Percentiles rank a stretch among this genome's conserved stretches.
These are phyloP conservation scores for Tylopilus cervinicoccineus DNA, from an alignment of 768 basidiomycete species.

Conservation along the genomic window DNA sequence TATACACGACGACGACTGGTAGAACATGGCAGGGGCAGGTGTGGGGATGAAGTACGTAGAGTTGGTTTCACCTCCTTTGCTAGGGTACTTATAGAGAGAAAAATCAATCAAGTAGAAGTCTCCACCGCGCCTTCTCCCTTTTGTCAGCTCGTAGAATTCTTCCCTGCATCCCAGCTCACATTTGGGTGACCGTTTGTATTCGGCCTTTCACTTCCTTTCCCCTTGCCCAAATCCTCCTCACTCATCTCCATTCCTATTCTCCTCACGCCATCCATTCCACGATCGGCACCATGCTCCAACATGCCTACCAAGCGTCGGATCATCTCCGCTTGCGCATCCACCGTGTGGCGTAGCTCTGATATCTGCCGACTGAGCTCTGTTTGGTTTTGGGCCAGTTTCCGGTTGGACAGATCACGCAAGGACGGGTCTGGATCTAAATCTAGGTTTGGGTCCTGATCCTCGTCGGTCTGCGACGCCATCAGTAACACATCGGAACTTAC, in stretches of 20 bases:
- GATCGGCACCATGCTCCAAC: constrained; percentile 10
- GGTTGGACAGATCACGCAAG: constrained; percentile 48
- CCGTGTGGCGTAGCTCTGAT: constrained; percentile 45
- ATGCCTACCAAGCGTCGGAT: constrained; percentile 30
- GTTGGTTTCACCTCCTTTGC: too few relatives aligned
- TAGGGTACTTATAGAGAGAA: too few relatives aligned
- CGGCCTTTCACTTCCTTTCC: constrained; percentile 13
- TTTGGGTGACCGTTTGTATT: background rate
- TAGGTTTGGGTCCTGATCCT: background rate
- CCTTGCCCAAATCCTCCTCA: constrained; percentile 1
- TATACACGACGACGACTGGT: too few relatives aligned
- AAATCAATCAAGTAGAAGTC: too few relatives aligned
- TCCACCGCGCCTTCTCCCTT: background rate
- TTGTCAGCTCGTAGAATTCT: constrained; percentile 14
- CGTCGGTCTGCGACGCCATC: background rate
- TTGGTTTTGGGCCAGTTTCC: constrained; percentile 64
- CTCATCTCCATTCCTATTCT: background rate
- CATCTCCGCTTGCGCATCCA: constrained; percentile 59
- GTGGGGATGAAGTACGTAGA: too few relatives aligned
- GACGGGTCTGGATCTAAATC: constrained; percentile 4
- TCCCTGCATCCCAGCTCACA: constrained; percentile 2
- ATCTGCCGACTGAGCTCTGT: constrained; percentile 65
- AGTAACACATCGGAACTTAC: background rate
- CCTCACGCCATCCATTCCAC: background rate
- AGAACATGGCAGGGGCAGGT: too few relatives aligned